phyloP scores from a whole-genome alignment of 208 protist species.

The Histomonas meleagridis region DNA sequence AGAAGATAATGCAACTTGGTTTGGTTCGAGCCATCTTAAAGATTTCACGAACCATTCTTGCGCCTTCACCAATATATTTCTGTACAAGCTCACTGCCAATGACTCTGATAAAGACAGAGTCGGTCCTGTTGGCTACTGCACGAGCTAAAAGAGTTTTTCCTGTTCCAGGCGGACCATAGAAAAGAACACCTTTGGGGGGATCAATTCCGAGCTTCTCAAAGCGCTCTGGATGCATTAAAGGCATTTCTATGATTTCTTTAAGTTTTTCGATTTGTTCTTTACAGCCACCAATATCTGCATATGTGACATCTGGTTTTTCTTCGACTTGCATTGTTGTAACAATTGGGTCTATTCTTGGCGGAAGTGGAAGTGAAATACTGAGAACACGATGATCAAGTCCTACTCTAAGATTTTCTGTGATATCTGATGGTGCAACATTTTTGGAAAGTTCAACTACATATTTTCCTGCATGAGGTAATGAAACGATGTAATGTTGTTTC shows the following conservation, averaged over 20 bases:
- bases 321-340: slow-evolving; percentile 99
- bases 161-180: slow-evolving; percentile 96
- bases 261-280: slow-evolving; percentile 98
- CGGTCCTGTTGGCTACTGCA: slow-evolving; percentile 97
- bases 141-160: slow-evolving; percentile 97
- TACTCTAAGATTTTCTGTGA: slow-evolving; percentile 96
- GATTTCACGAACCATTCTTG: slow-evolving; percentile 93
- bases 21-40: slow-evolving; percentile 96
- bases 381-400: slow-evolving; percentile 87
- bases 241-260: slow-evolving; percentile 95
- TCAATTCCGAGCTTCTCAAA: slow-evolving; percentile 97
- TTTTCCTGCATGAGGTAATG: slow-evolving; percentile 73
- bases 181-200: slow-evolving; percentile 95
- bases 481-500: slow-evolving; percentile 19
- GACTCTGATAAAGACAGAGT: slow-evolving; percentile 97
- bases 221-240: slow-evolving; percentile 87
- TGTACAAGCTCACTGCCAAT: slow-evolving; percentile 98
- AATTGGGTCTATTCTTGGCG: slow-evolving; percentile 94
- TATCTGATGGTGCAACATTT: slow-evolving; percentile 89
- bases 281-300: slow-evolving; percentile 96
- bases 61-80: slow-evolving; percentile 53
- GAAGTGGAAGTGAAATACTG: slow-evolving; percentile 97
- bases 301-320: slow-evolving; percentile 93
- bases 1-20: slow-evolving; percentile 98
- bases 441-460: slow-evolving; percentile 96